A percentile compares a stretch with the other conserved stretches of the same genome.
phyloP scores from a whole-genome alignment of 2,329 filamentous ascomycete species.

The Pseudopyrenochaeta lycopersici region DNA sequence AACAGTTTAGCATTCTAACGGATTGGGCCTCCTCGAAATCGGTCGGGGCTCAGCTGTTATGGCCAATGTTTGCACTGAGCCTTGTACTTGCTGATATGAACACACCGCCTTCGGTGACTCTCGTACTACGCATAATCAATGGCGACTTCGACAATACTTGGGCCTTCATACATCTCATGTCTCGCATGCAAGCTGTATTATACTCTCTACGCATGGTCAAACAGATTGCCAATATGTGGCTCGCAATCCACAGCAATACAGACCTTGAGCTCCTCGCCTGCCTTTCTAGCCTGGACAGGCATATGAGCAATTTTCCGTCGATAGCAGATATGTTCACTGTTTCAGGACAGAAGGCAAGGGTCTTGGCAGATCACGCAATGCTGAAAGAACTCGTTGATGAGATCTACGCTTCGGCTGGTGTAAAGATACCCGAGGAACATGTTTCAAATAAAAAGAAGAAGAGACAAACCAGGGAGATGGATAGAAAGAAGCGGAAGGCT shows the following conservation, averaged over 20 bases:
- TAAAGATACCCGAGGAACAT: constrained; percentile 24
- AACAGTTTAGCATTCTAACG: constrained; percentile 19
- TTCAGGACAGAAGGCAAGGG: constrained; percentile 28
- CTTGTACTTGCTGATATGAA: constrained; percentile 32
- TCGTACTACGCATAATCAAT: constrained; percentile 32
- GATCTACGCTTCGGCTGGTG: constrained; percentile 36
- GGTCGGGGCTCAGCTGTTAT: constrained; percentile 23
- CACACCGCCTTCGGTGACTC: constrained; percentile 22
- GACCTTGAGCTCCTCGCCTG: background rate
- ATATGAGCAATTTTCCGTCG: constrained; percentile 31
- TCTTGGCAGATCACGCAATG: constrained; percentile 21
- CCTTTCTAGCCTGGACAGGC: constrained; percentile 14
- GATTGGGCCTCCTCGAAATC: constrained; percentile 23
- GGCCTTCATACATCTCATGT: constrained; percentile 50
- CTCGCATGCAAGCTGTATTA: constrained; percentile 52
- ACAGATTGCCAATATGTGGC: constrained; percentile 44
- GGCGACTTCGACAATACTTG: constrained; percentile 47
- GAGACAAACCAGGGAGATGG: constrained; percentile 33
- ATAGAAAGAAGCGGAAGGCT: constrained; percentile 35
- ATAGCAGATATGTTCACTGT: constrained; percentile 36
- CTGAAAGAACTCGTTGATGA: constrained; percentile 33
- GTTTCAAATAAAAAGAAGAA: constrained; percentile 34
- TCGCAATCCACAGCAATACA: constrained; percentile 10
- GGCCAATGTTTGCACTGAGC: constrained; percentile 36
- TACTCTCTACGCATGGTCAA: constrained; percentile 55